Percentiles rank a stretch among this genome's conserved stretches.
Evolutionary conservation across 768 basidiomycete species (phyloP).

Genomic region (Mycena galericulata): DNA sequence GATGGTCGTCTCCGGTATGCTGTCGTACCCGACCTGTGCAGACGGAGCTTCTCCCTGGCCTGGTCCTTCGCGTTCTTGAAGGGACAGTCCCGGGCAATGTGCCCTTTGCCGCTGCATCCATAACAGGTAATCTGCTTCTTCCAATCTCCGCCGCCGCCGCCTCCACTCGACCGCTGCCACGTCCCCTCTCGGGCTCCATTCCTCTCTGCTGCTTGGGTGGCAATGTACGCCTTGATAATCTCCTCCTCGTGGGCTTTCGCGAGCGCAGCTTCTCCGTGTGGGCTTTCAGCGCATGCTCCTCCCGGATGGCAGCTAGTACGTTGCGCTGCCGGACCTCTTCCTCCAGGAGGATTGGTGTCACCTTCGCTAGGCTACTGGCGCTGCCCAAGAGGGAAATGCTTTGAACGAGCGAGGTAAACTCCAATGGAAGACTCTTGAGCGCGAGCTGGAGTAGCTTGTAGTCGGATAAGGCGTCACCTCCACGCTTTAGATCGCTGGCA

Average conservation of each 20-base stretch:
- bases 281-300: neutral
- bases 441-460: constrained; percentile 1
- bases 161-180: neutral
- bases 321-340: neutral
- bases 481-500: neutral
- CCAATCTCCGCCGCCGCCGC: neutral
- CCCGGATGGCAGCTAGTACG: neutral
- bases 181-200: neutral
- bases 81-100: neutral
- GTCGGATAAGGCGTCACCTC: neutral
- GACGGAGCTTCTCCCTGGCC: neutral
- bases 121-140: neutral
- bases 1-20: neutral
- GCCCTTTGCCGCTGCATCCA: neutral
- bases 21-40: neutral
- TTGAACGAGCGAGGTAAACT: neutral
- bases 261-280: neutral
- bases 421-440: neutral
- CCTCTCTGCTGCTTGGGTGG: neutral
- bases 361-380: neutral
- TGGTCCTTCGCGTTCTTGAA: neutral
- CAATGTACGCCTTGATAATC: constrained; percentile 7
- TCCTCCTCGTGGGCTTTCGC: neutral
- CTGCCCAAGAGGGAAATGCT: neutral
- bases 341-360: neutral